Percentiles rank a stretch among this genome's conserved stretches.
Conservation (phyloP, 2,329 filamentous ascomycete genomes). For the Arthroderma sp. region DNA sequence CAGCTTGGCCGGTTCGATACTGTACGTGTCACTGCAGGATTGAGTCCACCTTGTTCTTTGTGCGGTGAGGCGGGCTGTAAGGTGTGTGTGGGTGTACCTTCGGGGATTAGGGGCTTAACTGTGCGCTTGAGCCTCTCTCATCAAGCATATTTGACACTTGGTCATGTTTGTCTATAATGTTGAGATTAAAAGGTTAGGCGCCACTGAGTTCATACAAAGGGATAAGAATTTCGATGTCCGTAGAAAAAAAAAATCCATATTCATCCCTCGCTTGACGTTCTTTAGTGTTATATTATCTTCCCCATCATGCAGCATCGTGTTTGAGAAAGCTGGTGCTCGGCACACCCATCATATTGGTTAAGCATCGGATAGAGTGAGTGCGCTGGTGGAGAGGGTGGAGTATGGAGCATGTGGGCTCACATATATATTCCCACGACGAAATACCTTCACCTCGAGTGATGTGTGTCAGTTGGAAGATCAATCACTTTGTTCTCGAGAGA, state of each 20-base stretch:
- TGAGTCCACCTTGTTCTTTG: background rate
- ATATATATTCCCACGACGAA: background rate
- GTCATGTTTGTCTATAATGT: background rate
- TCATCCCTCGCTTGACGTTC: too few species aligned
- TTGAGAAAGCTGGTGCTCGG: too few species aligned
- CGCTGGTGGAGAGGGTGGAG: background rate
- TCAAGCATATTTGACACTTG: background rate
- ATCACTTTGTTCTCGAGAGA: background rate
- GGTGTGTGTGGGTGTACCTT: background rate
- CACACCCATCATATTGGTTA: too few species aligned
- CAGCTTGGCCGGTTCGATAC: background rate
- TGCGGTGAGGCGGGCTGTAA: background rate
- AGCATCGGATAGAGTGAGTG: background rate
- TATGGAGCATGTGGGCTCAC: background rate
- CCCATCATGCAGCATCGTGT: too few species aligned
- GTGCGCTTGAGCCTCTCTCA: conserved; percentile 2
- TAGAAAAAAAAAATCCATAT: too few species aligned
- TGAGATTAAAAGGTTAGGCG: too few species aligned
- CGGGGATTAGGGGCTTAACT: background rate
- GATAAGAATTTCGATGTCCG: too few species aligned
- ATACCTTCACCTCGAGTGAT: background rate
- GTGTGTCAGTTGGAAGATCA: background rate
- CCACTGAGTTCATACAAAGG: too few species aligned
- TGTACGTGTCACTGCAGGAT: conserved; percentile 3
- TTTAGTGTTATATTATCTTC: too few species aligned